Conservation (phyloP, 2,329 filamentous ascomycete species). For the Aspergillus eucalypticola region DNA sequence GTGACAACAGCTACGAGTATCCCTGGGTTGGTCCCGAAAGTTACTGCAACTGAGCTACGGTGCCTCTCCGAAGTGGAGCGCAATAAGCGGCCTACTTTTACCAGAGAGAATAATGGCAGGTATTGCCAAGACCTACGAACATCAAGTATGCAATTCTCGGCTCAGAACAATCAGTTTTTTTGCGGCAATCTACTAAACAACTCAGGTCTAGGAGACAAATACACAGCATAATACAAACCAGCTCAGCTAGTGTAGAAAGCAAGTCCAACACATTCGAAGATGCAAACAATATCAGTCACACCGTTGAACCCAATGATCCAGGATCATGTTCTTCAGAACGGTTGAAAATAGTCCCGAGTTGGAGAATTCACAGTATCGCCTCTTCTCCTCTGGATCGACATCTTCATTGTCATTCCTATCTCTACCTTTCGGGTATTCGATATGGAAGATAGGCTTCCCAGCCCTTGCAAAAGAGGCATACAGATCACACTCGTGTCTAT, state of each 20-base stretch:
- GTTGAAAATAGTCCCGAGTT: slow-evolving; percentile 60
- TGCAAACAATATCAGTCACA: slow-evolving; percentile 39
- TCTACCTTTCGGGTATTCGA: slow-evolving; percentile 65
- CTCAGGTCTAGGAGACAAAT: too few relatives aligned
- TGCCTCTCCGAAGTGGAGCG: too few relatives aligned
- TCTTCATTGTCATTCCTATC: slow-evolving; percentile 37
- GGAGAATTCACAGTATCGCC: slow-evolving; percentile 49
- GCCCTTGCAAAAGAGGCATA: slow-evolving; percentile 60
- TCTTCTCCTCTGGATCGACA: slow-evolving; percentile 29
- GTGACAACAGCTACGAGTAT: too few relatives aligned
- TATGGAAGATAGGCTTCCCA: slow-evolving; percentile 70
- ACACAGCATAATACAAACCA: background rate
- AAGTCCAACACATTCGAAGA: background rate
- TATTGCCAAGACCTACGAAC: too few relatives aligned
- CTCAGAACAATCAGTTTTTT: too few relatives aligned
- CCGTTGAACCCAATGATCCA: slow-evolving; percentile 64
- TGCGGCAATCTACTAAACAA: too few relatives aligned
- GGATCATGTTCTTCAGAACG: slow-evolving; percentile 64
- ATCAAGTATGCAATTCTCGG: too few relatives aligned
- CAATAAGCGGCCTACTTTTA: too few relatives aligned
- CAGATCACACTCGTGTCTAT: slow-evolving; percentile 60
- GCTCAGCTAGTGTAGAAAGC: background rate
- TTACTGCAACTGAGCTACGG: too few relatives aligned
- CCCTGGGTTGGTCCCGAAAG: too few relatives aligned
- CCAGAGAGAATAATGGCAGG: too few relatives aligned